Evolutionary conservation across 192 early-diverging fungal genomes (phyloP).

Genomic region (Podila horticola): DNA sequence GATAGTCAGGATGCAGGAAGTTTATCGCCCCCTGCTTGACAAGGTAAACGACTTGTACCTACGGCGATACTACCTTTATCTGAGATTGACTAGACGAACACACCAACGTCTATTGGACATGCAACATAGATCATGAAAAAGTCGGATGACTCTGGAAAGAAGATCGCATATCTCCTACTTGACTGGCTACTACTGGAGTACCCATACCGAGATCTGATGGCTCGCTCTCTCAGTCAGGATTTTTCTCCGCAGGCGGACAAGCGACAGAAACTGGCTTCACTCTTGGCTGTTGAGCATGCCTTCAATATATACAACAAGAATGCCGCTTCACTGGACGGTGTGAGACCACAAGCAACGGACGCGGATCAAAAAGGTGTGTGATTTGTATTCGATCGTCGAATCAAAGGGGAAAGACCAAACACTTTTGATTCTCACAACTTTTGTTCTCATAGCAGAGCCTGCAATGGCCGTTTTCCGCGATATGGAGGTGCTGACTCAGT

Average conservation of each 20-base stretch:
- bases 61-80: no score
- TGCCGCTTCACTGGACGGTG: background rate
- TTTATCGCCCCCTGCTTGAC: constrained; percentile 16
- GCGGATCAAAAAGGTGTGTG: no score
- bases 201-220: constrained; percentile 6
- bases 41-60: constrained; percentile 8
- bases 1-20: constrained; percentile 9
- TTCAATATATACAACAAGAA: background rate
- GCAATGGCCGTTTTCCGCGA: background rate
- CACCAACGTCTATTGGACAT: no score
- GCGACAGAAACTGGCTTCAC: constrained; percentile 17
- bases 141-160: constrained; percentile 16
- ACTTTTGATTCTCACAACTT: no score
- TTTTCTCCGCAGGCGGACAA: constrained; percentile 11
- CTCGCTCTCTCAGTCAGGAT: constrained; percentile 7
- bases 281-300: constrained; percentile 27
- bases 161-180: constrained; percentile 13
- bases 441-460: no score
- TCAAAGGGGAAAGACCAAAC: no score
- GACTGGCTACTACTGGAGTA: constrained; percentile 24
- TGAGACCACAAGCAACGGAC: background rate
- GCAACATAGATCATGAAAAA: constrained; percentile 22
- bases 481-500: background rate
- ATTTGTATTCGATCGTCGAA: no score
- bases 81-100: no score